Conservation (phyloP, 2,329 filamentous ascomycete genomes). For the Waltergamsia citrina region DNA sequence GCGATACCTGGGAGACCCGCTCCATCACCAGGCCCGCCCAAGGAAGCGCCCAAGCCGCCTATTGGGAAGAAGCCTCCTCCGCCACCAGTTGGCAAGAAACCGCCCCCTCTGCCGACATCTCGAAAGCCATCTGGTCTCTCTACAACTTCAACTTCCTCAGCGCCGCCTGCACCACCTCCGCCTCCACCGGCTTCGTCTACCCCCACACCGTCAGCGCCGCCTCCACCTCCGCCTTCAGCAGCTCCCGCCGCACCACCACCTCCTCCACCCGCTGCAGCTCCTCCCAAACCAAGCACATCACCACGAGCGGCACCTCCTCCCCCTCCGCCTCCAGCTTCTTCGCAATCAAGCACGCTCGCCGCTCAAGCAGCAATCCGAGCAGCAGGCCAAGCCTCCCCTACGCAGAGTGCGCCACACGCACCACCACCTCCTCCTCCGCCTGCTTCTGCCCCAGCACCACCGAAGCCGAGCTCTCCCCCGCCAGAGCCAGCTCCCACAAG, state of each 20-base stretch:
- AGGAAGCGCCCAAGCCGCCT: constrained; percentile 3
- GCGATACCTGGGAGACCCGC: constrained; percentile 43
- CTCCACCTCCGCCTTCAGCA: constrained; percentile 31
- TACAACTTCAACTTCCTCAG: constrained; percentile 18
- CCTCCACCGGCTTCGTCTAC: constrained; percentile 29
- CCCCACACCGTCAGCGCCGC: constrained; percentile 29
- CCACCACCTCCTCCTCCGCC: constrained; percentile 25
- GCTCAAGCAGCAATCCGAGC: constrained; percentile 34
- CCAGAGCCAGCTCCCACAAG: constrained; percentile 25
- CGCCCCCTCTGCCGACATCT: constrained; percentile 50
- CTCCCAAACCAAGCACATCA: constrained; percentile 24
- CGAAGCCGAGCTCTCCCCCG: constrained; percentile 25
- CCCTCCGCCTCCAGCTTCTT: constrained; percentile 28
- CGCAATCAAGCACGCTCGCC: constrained; percentile 23
- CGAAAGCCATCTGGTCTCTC: constrained; percentile 42
- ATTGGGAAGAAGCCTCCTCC: constrained; percentile 53
- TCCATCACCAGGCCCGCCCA: constrained; percentile 19
- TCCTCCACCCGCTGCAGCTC: constrained; percentile 21
- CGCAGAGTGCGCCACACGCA: constrained; percentile 23
- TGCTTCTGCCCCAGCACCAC: constrained; percentile 18
- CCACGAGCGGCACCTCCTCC: constrained; percentile 14
- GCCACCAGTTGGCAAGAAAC: constrained; percentile 70
- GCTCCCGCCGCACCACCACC: constrained; percentile 27
- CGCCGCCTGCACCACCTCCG: constrained; percentile 25
- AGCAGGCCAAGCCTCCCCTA: constrained; percentile 25